Evolutionary conservation across 2,329 filamentous ascomycete species (phyloP).

Genomic region (Phyllosticta capitalensis): DNA sequence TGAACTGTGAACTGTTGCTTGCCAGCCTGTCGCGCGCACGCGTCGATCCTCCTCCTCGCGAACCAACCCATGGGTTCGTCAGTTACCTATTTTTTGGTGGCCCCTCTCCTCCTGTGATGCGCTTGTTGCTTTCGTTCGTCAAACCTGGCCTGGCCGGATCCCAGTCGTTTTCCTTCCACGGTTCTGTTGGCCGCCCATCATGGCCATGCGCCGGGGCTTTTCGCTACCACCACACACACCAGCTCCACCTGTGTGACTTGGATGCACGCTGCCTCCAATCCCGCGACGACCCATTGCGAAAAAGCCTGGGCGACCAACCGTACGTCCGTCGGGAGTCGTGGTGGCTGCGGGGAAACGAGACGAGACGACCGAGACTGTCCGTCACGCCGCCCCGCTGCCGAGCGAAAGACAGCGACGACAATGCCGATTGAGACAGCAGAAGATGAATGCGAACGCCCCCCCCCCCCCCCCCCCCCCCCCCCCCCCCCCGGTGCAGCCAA

Average conservation of each 20-base stretch:
- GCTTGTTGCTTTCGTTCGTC: neutral
- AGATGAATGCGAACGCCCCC: too few relatives aligned
- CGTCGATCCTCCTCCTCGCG: too few relatives aligned
- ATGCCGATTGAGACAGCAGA: neutral
- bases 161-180: neutral
- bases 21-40: neutral
- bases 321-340: too few relatives aligned
- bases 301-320: constrained; percentile 3
- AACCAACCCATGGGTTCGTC: too few relatives aligned
- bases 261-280: constrained; percentile 1
- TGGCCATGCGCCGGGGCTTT: neutral
- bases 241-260: constrained; percentile 4
- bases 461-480: too few relatives aligned
- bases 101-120: too few relatives aligned
- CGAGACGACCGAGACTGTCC: neutral
- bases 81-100: too few relatives aligned
- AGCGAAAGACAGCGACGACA: neutral
- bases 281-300: neutral
- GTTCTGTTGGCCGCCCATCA: neutral
- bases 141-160: neutral
- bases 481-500: neutral
- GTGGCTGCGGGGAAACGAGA: constrained; percentile 5
- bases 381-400: neutral
- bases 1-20: neutral
- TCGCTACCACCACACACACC: neutral